Conservation (phyloP, 2,329 filamentous ascomycete species). For the Massarina eburnea region DNA sequence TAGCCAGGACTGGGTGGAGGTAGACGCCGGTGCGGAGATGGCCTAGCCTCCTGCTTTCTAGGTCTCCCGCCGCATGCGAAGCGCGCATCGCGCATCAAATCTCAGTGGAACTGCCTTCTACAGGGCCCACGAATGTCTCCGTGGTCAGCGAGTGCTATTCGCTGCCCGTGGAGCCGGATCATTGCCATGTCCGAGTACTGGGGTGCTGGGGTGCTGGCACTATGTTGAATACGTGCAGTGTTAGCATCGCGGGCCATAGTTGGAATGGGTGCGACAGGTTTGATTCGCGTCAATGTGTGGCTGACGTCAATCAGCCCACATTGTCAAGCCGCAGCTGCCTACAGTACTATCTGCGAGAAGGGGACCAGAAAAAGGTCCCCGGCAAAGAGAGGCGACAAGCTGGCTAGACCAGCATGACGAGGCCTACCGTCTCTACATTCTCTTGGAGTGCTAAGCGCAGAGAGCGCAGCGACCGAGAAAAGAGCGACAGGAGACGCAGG, state of each 20-base stretch:
- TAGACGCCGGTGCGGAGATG: constrained; percentile 3
- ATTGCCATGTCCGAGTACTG: neutral
- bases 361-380: constrained; percentile 15
- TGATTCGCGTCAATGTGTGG: constrained; percentile 3
- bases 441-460: constrained; percentile 14
- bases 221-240: constrained; percentile 5
- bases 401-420: constrained; percentile 4
- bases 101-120: constrained; percentile 5
- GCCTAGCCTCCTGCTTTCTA: constrained; percentile 11
- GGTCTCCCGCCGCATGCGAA: constrained; percentile 35
- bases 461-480: constrained; percentile 18
- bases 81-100: constrained; percentile 13
- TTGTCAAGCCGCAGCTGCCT: constrained; percentile 5
- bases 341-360: constrained; percentile 10
- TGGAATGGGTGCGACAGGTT: constrained; percentile 5
- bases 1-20: constrained; percentile 1
- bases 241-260: constrained; percentile 8
- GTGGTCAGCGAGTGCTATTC: too few relatives aligned
- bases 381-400: neutral
- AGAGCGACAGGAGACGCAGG: constrained; percentile 37
- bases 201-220: neutral
- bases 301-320: constrained; percentile 8
- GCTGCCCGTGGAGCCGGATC: neutral
- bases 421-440: constrained; percentile 7
- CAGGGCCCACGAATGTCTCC: constrained; percentile 8